Evolutionary conservation across 148 eudicot species (phyloP).

Genomic region (Chenopodium suecicum): DNA sequence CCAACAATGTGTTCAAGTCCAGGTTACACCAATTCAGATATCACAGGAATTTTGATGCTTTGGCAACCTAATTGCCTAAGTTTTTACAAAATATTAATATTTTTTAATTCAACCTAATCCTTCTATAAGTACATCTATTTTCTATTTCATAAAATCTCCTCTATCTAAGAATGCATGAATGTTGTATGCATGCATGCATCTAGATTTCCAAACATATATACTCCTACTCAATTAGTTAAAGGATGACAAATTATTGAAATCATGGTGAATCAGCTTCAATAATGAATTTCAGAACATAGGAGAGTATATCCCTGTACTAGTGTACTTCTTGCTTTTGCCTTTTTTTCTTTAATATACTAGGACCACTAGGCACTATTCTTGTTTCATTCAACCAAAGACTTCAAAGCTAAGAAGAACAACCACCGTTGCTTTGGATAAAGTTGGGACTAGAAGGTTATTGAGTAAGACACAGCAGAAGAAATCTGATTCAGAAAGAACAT

Average conservation of each 20-base stretch:
- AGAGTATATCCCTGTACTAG: neutral
- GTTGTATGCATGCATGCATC: too few relatives aligned
- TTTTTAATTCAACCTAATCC: neutral
- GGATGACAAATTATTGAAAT: neutral
- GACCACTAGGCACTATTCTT: constrained; percentile 3
- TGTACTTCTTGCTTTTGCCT: neutral
- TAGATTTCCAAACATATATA: neutral
- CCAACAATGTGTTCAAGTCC: neutral
- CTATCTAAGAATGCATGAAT: too few relatives aligned
- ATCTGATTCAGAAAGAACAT: constrained; percentile 13
- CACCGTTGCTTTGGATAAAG: constrained; percentile 16
- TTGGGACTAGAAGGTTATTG: neutral
- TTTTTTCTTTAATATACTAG: neutral
- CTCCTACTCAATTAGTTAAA: too few relatives aligned
- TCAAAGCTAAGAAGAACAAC: constrained; percentile 4
- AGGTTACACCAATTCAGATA: neutral
- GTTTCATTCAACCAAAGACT: constrained; percentile 13
- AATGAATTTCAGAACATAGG: too few relatives aligned
- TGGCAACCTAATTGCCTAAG: neutral
- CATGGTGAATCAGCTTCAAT: too few relatives aligned
- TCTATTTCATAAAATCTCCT: neutral
- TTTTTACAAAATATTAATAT: neutral
- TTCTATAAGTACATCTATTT: neutral
- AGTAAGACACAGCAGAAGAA: constrained; percentile 1
- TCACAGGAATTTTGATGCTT: neutral